Evolutionary conservation across 768 basidiomycete species (phyloP).

Genomic region (Collybiopsis confluens): DNA sequence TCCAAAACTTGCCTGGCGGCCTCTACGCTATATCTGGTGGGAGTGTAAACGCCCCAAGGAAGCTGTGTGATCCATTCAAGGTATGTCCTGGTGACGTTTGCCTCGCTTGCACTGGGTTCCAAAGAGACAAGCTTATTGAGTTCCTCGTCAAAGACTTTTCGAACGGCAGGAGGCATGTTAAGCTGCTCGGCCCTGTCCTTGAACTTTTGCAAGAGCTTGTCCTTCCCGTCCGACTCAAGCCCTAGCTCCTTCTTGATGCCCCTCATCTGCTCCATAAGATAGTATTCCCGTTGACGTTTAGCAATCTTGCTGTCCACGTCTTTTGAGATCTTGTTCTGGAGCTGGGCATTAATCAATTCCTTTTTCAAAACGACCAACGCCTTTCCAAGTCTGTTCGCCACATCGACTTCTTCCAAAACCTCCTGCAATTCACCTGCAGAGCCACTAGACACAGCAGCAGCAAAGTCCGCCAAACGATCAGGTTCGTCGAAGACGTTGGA

Average conservation of each 20-base stretch:
- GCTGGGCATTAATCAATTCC: conserved; percentile 93
- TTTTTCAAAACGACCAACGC: conserved; percentile 93
- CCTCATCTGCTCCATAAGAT: conserved; percentile 94
- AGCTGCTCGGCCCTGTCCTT: conserved; percentile 75
- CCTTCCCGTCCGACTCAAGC: conserved; percentile 93
- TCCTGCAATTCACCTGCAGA: conserved; percentile 90
- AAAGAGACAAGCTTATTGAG: conserved; percentile 83
- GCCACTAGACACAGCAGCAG: conserved; percentile 93
- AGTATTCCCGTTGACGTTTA: conserved; percentile 91
- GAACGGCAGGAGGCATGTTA: conserved; percentile 86
- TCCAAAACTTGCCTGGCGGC: conserved; percentile 84
- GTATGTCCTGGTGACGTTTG: conserved; percentile 92
- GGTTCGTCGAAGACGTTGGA: conserved; percentile 96
- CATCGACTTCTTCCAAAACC: conserved; percentile 80
- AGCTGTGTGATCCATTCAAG: conserved; percentile 93
- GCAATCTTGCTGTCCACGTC: conserved; percentile 96
- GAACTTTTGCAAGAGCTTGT: conserved; percentile 90
- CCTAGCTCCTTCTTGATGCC: conserved; percentile 96
- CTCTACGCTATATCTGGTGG: conserved; percentile 86
- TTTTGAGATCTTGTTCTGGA: conserved; percentile 87
- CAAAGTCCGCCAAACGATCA: conserved; percentile 95
- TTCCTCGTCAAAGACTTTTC: conserved; percentile 97
- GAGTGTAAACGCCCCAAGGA: conserved; percentile 94
- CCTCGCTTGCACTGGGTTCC: conserved; percentile 89
- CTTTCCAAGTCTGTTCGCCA: conserved; percentile 88